Percentiles rank a stretch among this genome's conserved stretches.
Evolutionary conservation across 176 grass and related monocot genomes (phyloP).

Genomic region (Themeda triandra): DNA sequence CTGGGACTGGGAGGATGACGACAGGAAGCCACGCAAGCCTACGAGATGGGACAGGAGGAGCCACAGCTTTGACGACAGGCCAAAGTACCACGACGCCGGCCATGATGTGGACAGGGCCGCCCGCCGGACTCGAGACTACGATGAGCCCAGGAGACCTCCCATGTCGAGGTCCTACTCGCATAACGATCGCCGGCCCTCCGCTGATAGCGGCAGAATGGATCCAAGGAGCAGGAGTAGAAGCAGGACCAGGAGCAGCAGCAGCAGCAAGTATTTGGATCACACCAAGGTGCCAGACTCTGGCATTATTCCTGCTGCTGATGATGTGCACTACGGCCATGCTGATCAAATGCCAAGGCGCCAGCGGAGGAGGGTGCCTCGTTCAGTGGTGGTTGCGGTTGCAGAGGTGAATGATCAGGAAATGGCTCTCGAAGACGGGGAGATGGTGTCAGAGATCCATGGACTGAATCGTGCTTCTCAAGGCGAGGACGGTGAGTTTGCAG

Average conservation of each 20-base stretch:
- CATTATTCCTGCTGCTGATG: neutral
- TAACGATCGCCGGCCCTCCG: slow-evolving; percentile 32
- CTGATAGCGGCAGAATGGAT: slow-evolving; percentile 25
- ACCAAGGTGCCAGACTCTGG: no score
- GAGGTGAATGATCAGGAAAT: slow-evolving; percentile 2
- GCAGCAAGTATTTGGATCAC: slow-evolving; percentile 15
- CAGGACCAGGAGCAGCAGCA: slow-evolving; percentile 19
- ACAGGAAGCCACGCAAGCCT: slow-evolving; percentile 25
- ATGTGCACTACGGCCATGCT: neutral
- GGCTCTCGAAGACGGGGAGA: slow-evolving; percentile 8
- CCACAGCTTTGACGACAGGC: slow-evolving; percentile 45
- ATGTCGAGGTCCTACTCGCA: slow-evolving; percentile 46
- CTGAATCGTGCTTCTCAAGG: slow-evolving; percentile 3
- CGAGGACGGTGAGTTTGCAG: slow-evolving; percentile 16
- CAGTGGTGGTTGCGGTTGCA: slow-evolving; percentile 15
- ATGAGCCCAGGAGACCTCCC: slow-evolving; percentile 30
- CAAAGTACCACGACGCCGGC: slow-evolving; percentile 6
- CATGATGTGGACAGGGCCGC: neutral
- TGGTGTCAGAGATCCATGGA: neutral
- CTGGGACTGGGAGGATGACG: slow-evolving; percentile 23
- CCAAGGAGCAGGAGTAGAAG: slow-evolving; percentile 26
- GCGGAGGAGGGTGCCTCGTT: neutral
- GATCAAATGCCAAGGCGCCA: neutral
- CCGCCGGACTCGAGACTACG: slow-evolving; percentile 29
- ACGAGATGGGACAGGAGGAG: slow-evolving; percentile 47